These are phyloP conservation scores for Melanomma pulvis-pyrius DNA, from an alignment of 495 filamentous ascomycete species.

Conservation along the genomic window DNA sequence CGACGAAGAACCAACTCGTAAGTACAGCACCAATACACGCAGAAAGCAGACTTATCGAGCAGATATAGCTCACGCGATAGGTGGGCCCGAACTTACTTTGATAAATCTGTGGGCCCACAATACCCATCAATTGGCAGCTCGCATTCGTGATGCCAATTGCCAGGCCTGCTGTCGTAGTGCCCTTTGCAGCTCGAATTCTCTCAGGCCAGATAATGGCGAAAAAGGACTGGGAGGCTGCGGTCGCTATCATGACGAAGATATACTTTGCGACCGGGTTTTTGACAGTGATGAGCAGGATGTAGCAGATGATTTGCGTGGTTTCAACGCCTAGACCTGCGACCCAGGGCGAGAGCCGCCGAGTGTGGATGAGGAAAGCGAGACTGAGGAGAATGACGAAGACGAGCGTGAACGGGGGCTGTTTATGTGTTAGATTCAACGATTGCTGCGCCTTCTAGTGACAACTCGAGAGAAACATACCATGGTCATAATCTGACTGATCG, in stretches of 20 bases:
- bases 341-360: constrained; percentile 43
- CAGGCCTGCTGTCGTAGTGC: constrained; percentile 48
- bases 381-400: constrained; percentile 11
- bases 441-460: constrained; percentile 38
- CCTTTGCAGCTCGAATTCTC: constrained; percentile 49
- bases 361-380: constrained; percentile 41
- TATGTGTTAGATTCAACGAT: neutral
- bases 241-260: constrained; percentile 48
- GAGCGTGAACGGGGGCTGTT: neutral
- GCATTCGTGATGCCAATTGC: constrained; percentile 53
- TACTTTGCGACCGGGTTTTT: constrained; percentile 48
- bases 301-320: constrained; percentile 41
- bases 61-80: neutral
- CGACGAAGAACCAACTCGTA: too few species aligned
- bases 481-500: constrained; percentile 34
- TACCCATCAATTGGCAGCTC: constrained; percentile 45
- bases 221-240: constrained; percentile 47
- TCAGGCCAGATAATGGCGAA: constrained; percentile 54
- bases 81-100: neutral
- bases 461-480: constrained; percentile 33
- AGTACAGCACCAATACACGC: neutral
- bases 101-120: constrained; percentile 50
- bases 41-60: neutral
- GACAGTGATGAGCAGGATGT: constrained; percentile 52
- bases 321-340: constrained; percentile 33